Conservation (phyloP, 352 stramenopile species). For the Aphanomyces cochlioides region DNA sequence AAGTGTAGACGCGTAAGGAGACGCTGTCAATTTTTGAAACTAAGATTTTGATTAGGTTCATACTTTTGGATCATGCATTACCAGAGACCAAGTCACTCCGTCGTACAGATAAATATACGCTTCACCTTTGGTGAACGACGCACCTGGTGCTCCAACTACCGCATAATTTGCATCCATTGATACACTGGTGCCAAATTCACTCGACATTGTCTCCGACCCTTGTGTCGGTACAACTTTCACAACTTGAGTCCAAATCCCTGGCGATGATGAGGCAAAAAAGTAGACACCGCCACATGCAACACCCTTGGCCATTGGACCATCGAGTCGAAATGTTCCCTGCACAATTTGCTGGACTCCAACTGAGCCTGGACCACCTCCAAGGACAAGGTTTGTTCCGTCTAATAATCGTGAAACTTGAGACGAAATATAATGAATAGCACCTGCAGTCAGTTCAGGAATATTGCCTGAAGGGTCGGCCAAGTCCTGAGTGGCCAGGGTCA, state of each 20-base stretch:
- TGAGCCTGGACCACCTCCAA: slow-evolving; percentile 30
- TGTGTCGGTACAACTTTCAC: slow-evolving; percentile 53
- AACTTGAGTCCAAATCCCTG: slow-evolving; percentile 50
- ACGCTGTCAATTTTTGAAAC: slow-evolving; percentile 60
- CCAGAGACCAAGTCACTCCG: slow-evolving; percentile 43
- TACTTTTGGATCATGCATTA: neutral
- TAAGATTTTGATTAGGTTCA: neutral
- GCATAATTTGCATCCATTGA: slow-evolving; percentile 50
- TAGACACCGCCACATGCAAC: slow-evolving; percentile 69
- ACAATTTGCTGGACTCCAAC: slow-evolving; percentile 55
- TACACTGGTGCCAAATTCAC: slow-evolving; percentile 57
- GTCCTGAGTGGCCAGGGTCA: slow-evolving; percentile 54
- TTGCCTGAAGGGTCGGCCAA: slow-evolving; percentile 54
- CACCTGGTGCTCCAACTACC: slow-evolving; percentile 55
- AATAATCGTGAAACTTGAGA: neutral
- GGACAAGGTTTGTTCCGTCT: slow-evolving; percentile 16
- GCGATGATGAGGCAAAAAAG: slow-evolving; percentile 42
- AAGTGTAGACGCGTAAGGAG: slow-evolving; percentile 41
- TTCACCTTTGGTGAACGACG: slow-evolving; percentile 52
- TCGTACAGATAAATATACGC: slow-evolving; percentile 78
- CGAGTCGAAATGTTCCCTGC: slow-evolving; percentile 53
- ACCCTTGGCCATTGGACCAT: slow-evolving; percentile 57
- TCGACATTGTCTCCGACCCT: slow-evolving; percentile 39
- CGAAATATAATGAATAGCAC: neutral
- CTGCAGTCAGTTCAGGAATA: slow-evolving; percentile 45